phyloP scores from a whole-genome alignment of 2,329 filamentous ascomycete genomes.

The Talaromyces funiculosus region DNA sequence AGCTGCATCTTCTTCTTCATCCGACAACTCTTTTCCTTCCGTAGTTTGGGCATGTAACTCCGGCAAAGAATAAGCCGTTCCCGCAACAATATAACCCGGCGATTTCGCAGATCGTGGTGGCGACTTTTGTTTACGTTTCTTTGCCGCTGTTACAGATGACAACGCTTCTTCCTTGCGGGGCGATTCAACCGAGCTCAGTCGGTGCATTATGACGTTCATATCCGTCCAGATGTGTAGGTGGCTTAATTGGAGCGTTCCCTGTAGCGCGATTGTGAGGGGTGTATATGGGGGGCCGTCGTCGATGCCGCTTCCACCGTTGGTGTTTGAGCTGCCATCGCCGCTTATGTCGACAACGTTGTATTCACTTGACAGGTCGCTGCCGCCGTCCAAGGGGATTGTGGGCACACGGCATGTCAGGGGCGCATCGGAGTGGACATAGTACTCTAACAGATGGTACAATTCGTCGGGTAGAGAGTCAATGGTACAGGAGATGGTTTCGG shows the following conservation, averaged over 20 bases:
- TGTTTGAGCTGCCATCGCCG: slow-evolving; percentile 40
- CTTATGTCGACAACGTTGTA: slow-evolving; percentile 42
- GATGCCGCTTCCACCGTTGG: slow-evolving; percentile 17
- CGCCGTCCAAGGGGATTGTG: slow-evolving; percentile 55
- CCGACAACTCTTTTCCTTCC: slow-evolving; percentile 12
- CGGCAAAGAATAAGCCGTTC: slow-evolving; percentile 77
- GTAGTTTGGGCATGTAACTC: slow-evolving; percentile 49
- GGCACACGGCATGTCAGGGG: slow-evolving; percentile 88
- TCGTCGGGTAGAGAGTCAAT: slow-evolving; percentile 49
- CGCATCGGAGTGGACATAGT: slow-evolving; percentile 96
- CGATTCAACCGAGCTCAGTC: slow-evolving; percentile 26
- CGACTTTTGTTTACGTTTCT: slow-evolving; percentile 49
- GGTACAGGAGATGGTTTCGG: slow-evolving; percentile 55
- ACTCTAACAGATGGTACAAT: slow-evolving; percentile 58
- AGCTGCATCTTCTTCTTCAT: slow-evolving; percentile 42
- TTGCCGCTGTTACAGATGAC: slow-evolving; percentile 36
- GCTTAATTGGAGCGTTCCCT: slow-evolving; percentile 79
- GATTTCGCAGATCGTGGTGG: slow-evolving; percentile 13
- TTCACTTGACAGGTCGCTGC: neutral
- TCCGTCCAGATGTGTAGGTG: slow-evolving; percentile 88
- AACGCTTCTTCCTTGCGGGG: slow-evolving; percentile 25
- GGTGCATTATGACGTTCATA: slow-evolving; percentile 81
- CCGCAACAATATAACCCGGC: slow-evolving; percentile 78
- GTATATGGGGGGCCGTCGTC: slow-evolving; percentile 45
- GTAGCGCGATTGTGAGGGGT: slow-evolving; percentile 79